These are phyloP conservation scores for Myxozyma nipponensis DNA, from an alignment of 805 yeast genomes.

Conservation along the genomic window DNA sequence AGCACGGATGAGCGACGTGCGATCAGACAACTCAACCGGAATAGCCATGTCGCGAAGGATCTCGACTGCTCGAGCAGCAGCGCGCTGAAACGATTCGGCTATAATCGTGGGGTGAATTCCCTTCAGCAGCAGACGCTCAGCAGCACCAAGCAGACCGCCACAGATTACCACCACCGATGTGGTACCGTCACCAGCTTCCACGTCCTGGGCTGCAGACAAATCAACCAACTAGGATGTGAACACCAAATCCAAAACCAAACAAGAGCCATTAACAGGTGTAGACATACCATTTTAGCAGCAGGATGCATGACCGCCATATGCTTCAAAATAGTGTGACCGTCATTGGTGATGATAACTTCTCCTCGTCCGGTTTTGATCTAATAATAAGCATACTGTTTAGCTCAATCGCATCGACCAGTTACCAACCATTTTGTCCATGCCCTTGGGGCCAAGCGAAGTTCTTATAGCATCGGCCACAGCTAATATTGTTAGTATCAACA, in stretches of 20 bases:
- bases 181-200: constrained; percentile 99
- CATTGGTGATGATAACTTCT: constrained; percentile 91
- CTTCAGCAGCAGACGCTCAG: constrained; percentile 80
- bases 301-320: constrained; percentile 99
- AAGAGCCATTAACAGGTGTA: background rate
- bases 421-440: constrained; percentile 91
- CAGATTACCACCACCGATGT: constrained; percentile 95
- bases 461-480: constrained; percentile 95
- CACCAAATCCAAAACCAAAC: background rate
- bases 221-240: constrained; percentile 56
- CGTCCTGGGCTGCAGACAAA: constrained; percentile 95
- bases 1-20: constrained; percentile 81
- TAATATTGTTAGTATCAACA: too few species aligned
- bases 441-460: constrained; percentile 96
- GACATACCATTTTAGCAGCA: constrained; percentile 81
- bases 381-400: background rate
- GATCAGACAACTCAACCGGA: constrained; percentile 71
- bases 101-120: constrained; percentile 93
- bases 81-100: constrained; percentile 88
- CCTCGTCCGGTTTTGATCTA: constrained; percentile 82
- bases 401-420: constrained; percentile 1
- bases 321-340: constrained; percentile 93
- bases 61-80: constrained; percentile 78
- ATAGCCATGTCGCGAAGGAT: constrained; percentile 80
- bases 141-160: constrained; percentile 92